These are phyloP conservation scores for Porcisia hertigi DNA, from an alignment of 208 protist species.

Conservation along the genomic window DNA sequence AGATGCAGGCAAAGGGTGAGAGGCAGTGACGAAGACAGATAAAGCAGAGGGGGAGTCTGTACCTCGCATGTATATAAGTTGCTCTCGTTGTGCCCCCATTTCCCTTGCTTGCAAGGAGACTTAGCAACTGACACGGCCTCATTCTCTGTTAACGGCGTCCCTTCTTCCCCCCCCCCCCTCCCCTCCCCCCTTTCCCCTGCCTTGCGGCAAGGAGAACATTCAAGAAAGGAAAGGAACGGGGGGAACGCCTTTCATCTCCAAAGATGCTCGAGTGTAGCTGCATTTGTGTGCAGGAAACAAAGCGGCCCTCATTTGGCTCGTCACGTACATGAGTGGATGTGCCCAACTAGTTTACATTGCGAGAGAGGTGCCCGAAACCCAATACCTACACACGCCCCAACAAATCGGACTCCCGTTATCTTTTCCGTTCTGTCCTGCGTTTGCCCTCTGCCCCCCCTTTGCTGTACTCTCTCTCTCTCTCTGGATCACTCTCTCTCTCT, in stretches of 20 bases:
- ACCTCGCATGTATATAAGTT: no score
- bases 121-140: no score
- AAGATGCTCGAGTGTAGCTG: no score
- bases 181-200: neutral
- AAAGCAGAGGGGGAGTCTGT: no score
- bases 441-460: neutral
- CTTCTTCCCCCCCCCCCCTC: neutral
- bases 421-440: neutral
- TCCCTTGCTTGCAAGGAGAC: no score
- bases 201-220: neutral
- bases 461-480: neutral
- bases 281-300: no score
- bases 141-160: neutral
- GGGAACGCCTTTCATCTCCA: neutral
- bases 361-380: neutral
- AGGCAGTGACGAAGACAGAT: no score
- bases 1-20: no score
- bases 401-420: neutral
- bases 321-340: neutral
- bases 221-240: neutral
- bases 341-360: neutral
- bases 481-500: neutral
- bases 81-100: no score
- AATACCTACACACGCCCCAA: neutral
- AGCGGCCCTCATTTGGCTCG: neutral